These are phyloP conservation scores for Panellus pusillus DNA, from an alignment of 768 basidiomycete genomes.

Conservation along the genomic window DNA sequence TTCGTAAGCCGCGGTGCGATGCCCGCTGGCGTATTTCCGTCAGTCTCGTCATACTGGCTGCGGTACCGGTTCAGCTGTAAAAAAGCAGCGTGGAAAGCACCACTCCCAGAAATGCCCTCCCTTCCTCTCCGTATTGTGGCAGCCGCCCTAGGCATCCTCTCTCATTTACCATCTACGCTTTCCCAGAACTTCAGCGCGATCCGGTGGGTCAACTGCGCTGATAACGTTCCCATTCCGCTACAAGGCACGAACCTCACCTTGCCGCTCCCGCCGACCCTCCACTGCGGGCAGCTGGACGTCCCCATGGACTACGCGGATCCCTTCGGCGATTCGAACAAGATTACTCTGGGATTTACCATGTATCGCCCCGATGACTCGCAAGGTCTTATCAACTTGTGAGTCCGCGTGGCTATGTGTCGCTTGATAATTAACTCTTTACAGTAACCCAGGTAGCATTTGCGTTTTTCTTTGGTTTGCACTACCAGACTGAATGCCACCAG, in stretches of 20 bases:
- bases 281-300: constrained; percentile 10
- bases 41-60: neutral
- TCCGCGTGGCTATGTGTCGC: neutral
- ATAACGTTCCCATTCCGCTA: constrained; percentile 25
- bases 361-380: constrained; percentile 10
- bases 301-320: constrained; percentile 12
- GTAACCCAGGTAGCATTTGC: constrained; percentile 5
- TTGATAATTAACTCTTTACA: neutral
- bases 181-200: neutral
- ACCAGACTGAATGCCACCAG: neutral
- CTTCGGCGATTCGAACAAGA: constrained; percentile 3
- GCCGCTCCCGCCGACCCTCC: constrained; percentile 1
- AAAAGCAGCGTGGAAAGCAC: neutral
- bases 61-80: neutral
- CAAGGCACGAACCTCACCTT: constrained; percentile 4
- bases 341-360: constrained; percentile 15
- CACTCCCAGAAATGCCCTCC: neutral
- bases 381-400: constrained; percentile 13
- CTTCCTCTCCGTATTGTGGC: constrained; percentile 1
- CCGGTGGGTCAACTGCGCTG: constrained; percentile 16
- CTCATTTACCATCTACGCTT: neutral
- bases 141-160: neutral
- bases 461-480: neutral
- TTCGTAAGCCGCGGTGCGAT: too few relatives aligned
- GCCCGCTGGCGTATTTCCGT: neutral